These are phyloP conservation scores for Phialocephala sp. DNA, from an alignment of 2,329 filamentous ascomycete species.

Conservation along the genomic window DNA sequence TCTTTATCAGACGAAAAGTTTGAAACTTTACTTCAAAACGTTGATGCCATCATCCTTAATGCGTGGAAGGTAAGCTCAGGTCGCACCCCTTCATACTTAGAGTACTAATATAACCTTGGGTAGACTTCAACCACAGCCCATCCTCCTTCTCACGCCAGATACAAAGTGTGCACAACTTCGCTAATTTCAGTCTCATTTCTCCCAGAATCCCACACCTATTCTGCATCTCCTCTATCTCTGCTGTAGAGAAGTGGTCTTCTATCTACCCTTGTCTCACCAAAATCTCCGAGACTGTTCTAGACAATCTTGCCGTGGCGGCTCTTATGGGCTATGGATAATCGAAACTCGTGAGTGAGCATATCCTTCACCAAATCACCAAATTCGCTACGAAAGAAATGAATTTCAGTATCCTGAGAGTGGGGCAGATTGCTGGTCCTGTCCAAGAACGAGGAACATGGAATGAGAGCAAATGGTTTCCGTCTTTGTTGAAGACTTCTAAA, in stretches of 20 bases:
- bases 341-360: not conserved
- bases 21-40: not conserved
- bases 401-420: slow-evolving; percentile 30
- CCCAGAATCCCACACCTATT: not conserved
- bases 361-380: not conserved
- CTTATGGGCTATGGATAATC: not conserved
- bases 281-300: not conserved
- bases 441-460: slow-evolving; percentile 57
- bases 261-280: not conserved
- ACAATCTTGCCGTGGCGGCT: not conserved
- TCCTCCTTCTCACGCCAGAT: not conserved
- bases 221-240: slow-evolving; percentile 3
- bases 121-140: not conserved
- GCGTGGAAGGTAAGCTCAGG: not conserved
- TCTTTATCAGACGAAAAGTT: not conserved
- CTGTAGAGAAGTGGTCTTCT: not conserved
- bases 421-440: slow-evolving; percentile 53
- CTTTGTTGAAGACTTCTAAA: slow-evolving; percentile 47
- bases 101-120: not conserved
- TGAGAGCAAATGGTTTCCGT: slow-evolving; percentile 61
- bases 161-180: not conserved
- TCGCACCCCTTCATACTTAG: not conserved
- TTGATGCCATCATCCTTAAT: not conserved
- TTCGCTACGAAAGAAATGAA: not conserved
- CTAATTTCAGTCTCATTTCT: not conserved